Base-by-base conservation (phyloP, 2,329 filamentous ascomycete species). In the Trichoderma brevicompactum region DNA sequence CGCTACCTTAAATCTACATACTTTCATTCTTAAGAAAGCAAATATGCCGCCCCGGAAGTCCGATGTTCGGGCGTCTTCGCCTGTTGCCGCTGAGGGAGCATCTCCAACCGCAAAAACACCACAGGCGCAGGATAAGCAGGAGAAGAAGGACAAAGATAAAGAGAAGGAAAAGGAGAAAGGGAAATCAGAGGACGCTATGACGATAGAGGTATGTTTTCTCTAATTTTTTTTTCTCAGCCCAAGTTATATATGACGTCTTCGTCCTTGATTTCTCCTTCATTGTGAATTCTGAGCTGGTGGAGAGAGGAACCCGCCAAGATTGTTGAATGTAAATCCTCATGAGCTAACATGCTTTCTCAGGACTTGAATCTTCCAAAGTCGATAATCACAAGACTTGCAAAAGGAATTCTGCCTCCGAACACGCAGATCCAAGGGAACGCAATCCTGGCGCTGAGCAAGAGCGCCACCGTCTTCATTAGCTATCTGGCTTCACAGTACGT, bases 391-490 rank as follows among this genome's bases (percentile, higher is more conserved):
- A 84, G 91, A 62, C 83, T 95, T 40, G 90, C 91, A 46, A 94
- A 94, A 79, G 89, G 90, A 46, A 90, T 92, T 6, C 80, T 95
- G 5, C 91, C 92, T 0, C 83, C 90, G 6, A 93, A 93, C 74
- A 94, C 91, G 5, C 90, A 92, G 77, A 91, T 94, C 55, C 91
- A 94, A 75, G 91, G 89, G 73, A 92, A 93, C 79, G 92, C 92
- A 48, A 85, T 94, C 63, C 79, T 92, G 59, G 92, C 91, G 9
- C 84, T 95, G 80, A 90, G 87, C 70, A 94, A 94, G 79, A 91
- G 90, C 76, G 89, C 92, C 7, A 94, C 90, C 1, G 88, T 95
- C 0, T 95, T 95, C 73, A 89, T 95, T 71, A 94, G 87, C 78
- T 92, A 94, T 75, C 81, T 95, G 38, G 89, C 90, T 50, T 85